phyloP scores from a whole-genome alignment of 495 filamentous ascomycete genomes.

The Daldinia grandis region DNA sequence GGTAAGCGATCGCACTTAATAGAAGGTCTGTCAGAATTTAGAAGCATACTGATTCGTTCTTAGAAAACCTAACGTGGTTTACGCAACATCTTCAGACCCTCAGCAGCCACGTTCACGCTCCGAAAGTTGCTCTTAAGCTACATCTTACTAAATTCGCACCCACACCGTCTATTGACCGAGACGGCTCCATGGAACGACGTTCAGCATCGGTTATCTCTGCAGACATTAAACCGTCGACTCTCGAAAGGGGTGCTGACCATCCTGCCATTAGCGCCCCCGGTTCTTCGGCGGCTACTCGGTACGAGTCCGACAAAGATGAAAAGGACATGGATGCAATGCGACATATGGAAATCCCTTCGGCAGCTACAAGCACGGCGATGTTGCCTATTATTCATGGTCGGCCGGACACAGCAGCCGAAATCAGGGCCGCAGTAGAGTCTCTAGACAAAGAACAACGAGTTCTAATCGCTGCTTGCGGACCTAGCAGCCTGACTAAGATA shows the following conservation, averaged over 20 bases:
- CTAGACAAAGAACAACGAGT: constrained; percentile 54
- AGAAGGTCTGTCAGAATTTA: not conserved
- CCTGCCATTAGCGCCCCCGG: constrained; percentile 19
- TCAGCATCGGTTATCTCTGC: constrained; percentile 24
- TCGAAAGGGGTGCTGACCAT: constrained; percentile 22
- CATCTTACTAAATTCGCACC: constrained; percentile 51
- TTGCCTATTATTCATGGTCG: constrained; percentile 49
- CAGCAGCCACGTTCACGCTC: constrained; percentile 51
- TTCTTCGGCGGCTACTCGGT: constrained; percentile 35
- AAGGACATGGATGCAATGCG: constrained; percentile 2
- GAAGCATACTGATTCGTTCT: constrained; percentile 20
- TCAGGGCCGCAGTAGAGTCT: constrained; percentile 52
- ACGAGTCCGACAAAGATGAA: constrained; percentile 34
- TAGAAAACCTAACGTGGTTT: constrained; percentile 62
- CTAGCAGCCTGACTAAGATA: constrained; percentile 56
- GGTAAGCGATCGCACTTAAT: constrained; percentile 48
- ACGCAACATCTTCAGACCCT: constrained; percentile 57
- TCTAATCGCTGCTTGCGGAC: constrained; percentile 62
- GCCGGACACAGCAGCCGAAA: constrained; percentile 53
- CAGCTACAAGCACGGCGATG: constrained; percentile 14
- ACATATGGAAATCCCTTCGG: constrained; percentile 11
- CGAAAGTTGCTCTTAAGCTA: constrained; percentile 56
- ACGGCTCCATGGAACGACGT: constrained; percentile 1
- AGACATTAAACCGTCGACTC: not conserved
- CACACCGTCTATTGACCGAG: not conserved